Percentiles rank a stretch among this genome's conserved stretches.
phyloP scores from a whole-genome alignment of 2,329 filamentous ascomycete species.

The Geosmithia morbida region DNA sequence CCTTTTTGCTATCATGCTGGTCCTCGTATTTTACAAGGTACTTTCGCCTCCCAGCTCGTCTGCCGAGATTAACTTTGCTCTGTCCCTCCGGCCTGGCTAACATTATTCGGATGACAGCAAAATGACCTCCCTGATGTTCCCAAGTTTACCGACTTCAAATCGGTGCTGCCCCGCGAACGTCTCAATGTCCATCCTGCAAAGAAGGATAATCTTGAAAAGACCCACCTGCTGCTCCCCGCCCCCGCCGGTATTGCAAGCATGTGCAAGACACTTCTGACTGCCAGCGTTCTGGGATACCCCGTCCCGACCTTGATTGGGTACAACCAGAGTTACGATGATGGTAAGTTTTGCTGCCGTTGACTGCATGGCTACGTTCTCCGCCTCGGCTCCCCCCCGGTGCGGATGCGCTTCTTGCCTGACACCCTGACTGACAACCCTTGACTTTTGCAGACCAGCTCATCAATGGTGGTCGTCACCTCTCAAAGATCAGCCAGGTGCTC shows the following conservation, averaged over 20 bases:
- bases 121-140: constrained; percentile 1
- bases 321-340: constrained; percentile 1
- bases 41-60: background rate
- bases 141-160: background rate
- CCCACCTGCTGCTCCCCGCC: constrained; percentile 13
- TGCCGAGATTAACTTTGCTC: too few species aligned
- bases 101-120: background rate
- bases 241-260: constrained; percentile 10
- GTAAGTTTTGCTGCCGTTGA: background rate
- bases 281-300: constrained; percentile 13
- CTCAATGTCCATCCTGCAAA: background rate
- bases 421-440: too few species aligned
- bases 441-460: constrained; percentile 1
- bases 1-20: constrained; percentile 1
- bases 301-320: constrained; percentile 9
- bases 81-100: background rate
- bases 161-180: background rate
- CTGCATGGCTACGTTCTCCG: background rate
- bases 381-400: background rate
- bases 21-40: constrained; percentile 1
- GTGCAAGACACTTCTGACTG: constrained; percentile 16
- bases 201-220: constrained; percentile 1
- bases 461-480: constrained; percentile 13
- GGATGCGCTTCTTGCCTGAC: background rate
- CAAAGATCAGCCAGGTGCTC: constrained; percentile 12